Evolutionary conservation across 2,329 filamentous ascomycete genomes (phyloP).

Genomic region (Didymellaceae sp.): DNA sequence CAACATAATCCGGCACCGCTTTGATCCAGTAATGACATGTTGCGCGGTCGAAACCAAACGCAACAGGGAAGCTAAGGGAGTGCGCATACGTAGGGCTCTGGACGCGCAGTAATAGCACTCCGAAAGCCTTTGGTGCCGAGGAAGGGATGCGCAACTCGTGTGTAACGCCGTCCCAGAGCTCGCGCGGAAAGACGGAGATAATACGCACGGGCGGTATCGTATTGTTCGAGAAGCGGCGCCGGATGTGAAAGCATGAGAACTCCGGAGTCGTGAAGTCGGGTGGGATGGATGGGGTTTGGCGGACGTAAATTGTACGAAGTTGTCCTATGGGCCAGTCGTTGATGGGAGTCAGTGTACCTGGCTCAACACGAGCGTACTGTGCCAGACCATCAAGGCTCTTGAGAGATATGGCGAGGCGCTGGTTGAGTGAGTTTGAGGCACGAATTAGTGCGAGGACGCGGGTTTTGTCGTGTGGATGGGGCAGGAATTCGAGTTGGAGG

Average conservation of each 20-base stretch:
- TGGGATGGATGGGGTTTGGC: constrained; percentile 32
- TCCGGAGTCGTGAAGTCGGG: constrained; percentile 28
- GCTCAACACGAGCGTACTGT: constrained; percentile 49
- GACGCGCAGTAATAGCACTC: constrained; percentile 25
- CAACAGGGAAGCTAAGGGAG: constrained; percentile 27
- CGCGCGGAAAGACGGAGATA: constrained; percentile 23
- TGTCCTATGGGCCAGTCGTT: constrained; percentile 38
- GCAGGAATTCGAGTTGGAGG: constrained; percentile 33
- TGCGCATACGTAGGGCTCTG: constrained; percentile 25
- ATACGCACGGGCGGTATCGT: constrained; percentile 27
- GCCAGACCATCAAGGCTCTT: constrained; percentile 28
- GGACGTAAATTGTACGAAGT: constrained; percentile 32
- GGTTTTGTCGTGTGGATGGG: constrained; percentile 23
- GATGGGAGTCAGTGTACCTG: constrained; percentile 62
- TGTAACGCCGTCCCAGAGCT: constrained; percentile 18
- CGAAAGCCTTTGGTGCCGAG: constrained; percentile 17
- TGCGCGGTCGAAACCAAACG: constrained; percentile 28
- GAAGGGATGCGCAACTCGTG: constrained; percentile 27
- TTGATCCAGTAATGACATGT: constrained; percentile 37
- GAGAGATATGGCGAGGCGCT: constrained; percentile 31
- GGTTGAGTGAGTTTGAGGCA: constrained; percentile 29
- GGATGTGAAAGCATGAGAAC: constrained; percentile 28
- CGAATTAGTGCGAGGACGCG: constrained; percentile 29
- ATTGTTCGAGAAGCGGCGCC: constrained; percentile 25
- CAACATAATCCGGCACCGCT: constrained; percentile 17